A percentile compares a stretch with the other conserved stretches of the same genome.
phyloP scores from a whole-genome alignment of 768 basidiomycete genomes.

The Mycena albidolilacea region DNA sequence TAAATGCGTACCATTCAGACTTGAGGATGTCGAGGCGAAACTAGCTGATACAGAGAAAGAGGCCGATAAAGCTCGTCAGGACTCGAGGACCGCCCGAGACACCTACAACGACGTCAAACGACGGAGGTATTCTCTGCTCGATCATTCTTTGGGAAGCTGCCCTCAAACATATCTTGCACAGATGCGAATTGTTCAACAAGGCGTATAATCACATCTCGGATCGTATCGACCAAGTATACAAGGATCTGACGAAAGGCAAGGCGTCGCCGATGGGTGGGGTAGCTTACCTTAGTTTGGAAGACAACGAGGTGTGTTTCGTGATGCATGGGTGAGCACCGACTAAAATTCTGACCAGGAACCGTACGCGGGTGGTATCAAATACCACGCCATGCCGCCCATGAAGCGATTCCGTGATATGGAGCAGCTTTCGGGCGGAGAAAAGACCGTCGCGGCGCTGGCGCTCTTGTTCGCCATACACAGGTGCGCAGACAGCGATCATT shows the following conservation, averaged over 20 bases:
- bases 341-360: conserved; percentile 47
- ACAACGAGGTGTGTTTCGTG: conserved; percentile 82
- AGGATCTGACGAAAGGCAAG: conserved; percentile 96
- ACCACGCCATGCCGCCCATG: conserved; percentile 99
- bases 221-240: conserved; percentile 95
- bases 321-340: not conserved
- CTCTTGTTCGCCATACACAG: conserved; percentile 97
- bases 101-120: conserved; percentile 91
- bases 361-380: conserved; percentile 86
- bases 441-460: conserved; percentile 98
- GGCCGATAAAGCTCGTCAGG: conserved; percentile 92
- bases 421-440: conserved; percentile 97
- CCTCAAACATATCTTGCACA: conserved; percentile 34
- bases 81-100: conserved; percentile 92
- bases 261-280: conserved; percentile 96
- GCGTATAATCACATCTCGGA: conserved; percentile 98
- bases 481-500: conserved; percentile 53
- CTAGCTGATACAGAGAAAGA: conserved; percentile 92
- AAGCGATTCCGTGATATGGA: conserved; percentile 99
- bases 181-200: conserved; percentile 91
- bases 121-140: conserved; percentile 67
- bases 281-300: conserved; percentile 96
- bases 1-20: conserved; percentile 53
- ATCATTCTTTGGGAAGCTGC: not conserved
- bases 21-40: conserved; percentile 89